Base-by-base conservation (phyloP, 2,329 filamentous ascomycete genomes). In the Cytospora mali region DNA sequence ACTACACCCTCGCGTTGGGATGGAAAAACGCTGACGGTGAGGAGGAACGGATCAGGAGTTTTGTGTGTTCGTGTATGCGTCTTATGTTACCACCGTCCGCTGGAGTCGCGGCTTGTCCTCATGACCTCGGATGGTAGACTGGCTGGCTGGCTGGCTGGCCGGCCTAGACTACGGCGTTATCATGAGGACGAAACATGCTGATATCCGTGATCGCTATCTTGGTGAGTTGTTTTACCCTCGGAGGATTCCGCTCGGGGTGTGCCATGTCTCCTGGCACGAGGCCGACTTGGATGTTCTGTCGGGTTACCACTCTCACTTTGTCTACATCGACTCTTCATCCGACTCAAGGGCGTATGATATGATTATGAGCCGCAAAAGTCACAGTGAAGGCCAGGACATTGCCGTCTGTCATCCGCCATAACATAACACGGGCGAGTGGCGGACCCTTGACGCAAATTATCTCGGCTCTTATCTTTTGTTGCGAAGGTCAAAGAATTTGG, bases 391-490 rank as follows among this genome's bases (percentile, higher is more conserved):
- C 14, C 14, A 10, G 23, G n/a, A 18, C 2, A 13, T 2, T n/a
- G 79, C 76, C 61, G 74, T 79, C 60, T 80, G 76, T 77, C 76
- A 81, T 1, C 77, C 77, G 51, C 76, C 76, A 64, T 78, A 80
- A 48, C 75, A 76, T 71, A 75, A 80, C 9, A 79, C 68, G 7
- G 72, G 76, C n/a, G 75, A 65, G 4, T 3, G 4, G 42, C n/a
- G 1, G 42, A 10, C 42, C n/a, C n/a, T n/a, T n/a, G n/a, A n/a
- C n/a, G n/a, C n/a, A n/a, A n/a, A n/a, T n/a, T n/a, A n/a, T n/a
- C n/a, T n/a, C n/a, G n/a, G n/a, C n/a, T n/a, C n/a, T n/a, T n/a
- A n/a, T n/a, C n/a, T 23, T n/a, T 46, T 46, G 42, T 23, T 18
- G n/a, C 16, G 35, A 6, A 3, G 6, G 16, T n/a, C 16, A 39